Conservation (phyloP, 31 red algal genomes). For the Porphyra umbilicalis region DNA sequence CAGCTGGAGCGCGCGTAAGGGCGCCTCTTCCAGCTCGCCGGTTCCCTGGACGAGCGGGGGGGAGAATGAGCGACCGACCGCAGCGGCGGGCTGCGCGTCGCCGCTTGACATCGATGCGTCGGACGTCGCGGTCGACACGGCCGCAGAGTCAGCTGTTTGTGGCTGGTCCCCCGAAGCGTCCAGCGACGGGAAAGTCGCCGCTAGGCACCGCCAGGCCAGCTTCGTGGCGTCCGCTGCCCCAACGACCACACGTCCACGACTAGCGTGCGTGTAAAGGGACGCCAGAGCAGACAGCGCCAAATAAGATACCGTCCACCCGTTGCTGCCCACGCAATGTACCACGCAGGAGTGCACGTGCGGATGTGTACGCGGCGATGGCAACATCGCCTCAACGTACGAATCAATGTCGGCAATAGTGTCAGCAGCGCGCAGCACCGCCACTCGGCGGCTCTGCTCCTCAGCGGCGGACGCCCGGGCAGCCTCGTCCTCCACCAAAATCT, state of each 20-base stretch:
- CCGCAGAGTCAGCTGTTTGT: background rate
- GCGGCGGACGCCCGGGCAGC: background rate
- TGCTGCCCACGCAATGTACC: background rate
- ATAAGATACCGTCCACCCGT: background rate
- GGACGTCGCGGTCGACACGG: background rate
- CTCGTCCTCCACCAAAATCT: background rate
- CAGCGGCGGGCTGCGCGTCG: no score
- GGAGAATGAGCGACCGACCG: no score
- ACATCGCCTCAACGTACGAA: background rate
- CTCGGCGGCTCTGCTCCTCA: background rate
- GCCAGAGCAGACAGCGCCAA: background rate
- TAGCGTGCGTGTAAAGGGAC: background rate
- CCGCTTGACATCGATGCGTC: background rate
- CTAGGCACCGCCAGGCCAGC: background rate
- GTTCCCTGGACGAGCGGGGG: no score
- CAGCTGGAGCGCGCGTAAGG: background rate
- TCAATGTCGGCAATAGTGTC: background rate
- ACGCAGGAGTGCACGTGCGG: background rate
- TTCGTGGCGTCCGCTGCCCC: background rate
- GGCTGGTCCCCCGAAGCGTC: background rate
- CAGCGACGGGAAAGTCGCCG: background rate
- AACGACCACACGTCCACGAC: background rate
- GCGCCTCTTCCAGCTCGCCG: background rate
- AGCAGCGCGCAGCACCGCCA: background rate
- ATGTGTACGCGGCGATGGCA: background rate